Base-by-base conservation (phyloP, 495 filamentous ascomycete species). In the Schizothecium vesticola region DNA sequence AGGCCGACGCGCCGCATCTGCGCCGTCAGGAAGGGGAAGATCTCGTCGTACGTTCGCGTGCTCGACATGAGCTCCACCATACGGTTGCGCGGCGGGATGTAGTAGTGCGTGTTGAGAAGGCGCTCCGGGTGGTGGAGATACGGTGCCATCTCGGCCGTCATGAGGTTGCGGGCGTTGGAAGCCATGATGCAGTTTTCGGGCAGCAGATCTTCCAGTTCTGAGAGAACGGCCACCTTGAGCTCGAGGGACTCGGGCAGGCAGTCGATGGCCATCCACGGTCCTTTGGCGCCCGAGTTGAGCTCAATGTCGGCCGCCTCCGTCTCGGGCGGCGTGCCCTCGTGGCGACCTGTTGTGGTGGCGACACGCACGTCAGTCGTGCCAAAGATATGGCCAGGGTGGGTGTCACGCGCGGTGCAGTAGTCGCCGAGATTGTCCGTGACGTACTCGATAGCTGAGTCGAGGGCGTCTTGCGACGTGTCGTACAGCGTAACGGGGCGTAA, bases 21-120 rank as follows among this genome's bases (percentile, higher is more conserved):
- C 22, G 72, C 68, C 0, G 70, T 74, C 70, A 88, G 31, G 43
- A 84, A 82, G 0, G 74, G 67, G 64, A 88, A 80, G 11, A 88
- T 75, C 2, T 71, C 75, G 2, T 64, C 65, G 56, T 77, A 66
- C 5, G 87, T 89, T 24, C 76, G 61, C 2, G 84, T 83, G 70
- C 72, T 72, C 0, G 86, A 84, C 86, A 89, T 88, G 60, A 89
- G 64, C 75, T 88, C 86, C 2, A 88, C 85, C 58, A 77, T 80
- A 6, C 70, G 69, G 64, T 82, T 81, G 31, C 73, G 72, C 13
- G 86, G 86, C 62, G 85, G 87, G 80, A 87, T 85, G 61, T 79
- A 79, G 73, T 83, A 88, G 74, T 87, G 85, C 63, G 82, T 84
- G 72, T 88, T 88, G 57, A 84, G 72, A 16, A 86, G 68, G 0